These are phyloP conservation scores for Trichoderma atrobrunneum DNA, from an alignment of 2,329 filamentous ascomycete species.

Conservation along the genomic window DNA sequence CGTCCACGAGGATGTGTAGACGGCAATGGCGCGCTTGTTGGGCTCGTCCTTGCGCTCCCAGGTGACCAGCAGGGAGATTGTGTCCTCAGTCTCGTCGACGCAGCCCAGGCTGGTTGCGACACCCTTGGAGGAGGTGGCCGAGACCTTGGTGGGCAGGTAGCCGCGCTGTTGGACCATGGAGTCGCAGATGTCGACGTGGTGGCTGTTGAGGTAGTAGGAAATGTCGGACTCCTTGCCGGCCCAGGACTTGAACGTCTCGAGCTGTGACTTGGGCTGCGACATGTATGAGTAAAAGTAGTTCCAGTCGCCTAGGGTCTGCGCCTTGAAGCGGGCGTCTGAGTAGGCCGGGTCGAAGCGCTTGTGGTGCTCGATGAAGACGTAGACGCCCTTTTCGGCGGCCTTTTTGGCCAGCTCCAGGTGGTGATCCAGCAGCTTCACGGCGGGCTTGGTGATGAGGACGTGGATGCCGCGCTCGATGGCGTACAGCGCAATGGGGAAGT, in stretches of 20 bases:
- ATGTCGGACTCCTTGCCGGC: conserved; percentile 90
- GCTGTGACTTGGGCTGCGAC: conserved; percentile 86
- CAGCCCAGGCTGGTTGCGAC: conserved; percentile 78
- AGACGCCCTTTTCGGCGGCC: conserved; percentile 71
- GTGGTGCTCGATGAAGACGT: conserved; percentile 94
- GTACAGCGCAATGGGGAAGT: conserved; percentile 88
- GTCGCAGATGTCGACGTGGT: conserved; percentile 91
- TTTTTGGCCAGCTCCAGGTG: conserved; percentile 74
- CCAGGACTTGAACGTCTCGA: conserved; percentile 94
- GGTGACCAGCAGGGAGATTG: conserved; percentile 84
- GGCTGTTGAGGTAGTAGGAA: conserved; percentile 92
- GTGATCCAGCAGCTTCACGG: conserved; percentile 78
- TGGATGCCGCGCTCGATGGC: conserved; percentile 86
- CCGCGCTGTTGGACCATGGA: conserved; percentile 75
- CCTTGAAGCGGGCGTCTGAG: conserved; percentile 77
- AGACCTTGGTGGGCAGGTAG: conserved; percentile 75
- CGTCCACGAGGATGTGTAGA: conserved; percentile 94
- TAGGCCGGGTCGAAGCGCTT: conserved; percentile 95
- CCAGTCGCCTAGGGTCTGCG: conserved; percentile 80
- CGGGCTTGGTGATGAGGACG: conserved; percentile 91
- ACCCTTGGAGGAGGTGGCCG: conserved; percentile 73
- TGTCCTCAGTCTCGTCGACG: conserved; percentile 80
- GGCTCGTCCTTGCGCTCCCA: conserved; percentile 74
- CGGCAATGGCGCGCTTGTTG: conserved; percentile 72
- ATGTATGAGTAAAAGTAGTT: conserved; percentile 99